Conservation (phyloP, 495 filamentous ascomycete species). For the Wilcoxina mikolae region DNA sequence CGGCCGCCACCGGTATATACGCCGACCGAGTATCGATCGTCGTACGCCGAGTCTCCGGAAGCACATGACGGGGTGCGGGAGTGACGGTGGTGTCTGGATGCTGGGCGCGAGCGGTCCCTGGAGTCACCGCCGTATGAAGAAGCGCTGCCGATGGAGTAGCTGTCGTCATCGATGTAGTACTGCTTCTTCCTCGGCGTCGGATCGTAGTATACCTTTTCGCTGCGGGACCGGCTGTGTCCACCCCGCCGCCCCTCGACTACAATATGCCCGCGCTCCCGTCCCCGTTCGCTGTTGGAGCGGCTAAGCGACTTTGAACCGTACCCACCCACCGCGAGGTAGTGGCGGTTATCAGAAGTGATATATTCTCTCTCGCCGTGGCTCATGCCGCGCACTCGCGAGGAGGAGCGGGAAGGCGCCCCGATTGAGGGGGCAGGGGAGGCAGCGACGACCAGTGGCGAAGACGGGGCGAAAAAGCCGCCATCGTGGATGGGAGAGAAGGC, state of each 20-base stretch:
- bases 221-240: background rate
- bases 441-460: slow-evolving; percentile 2
- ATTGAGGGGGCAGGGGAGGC: background rate
- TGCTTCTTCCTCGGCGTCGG: background rate
- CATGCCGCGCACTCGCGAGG: background rate
- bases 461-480: background rate
- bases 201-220: background rate
- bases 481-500: background rate
- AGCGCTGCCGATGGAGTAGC: background rate
- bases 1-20: background rate
- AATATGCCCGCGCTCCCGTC: slow-evolving; percentile 1
- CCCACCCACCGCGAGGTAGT: background rate
- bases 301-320: background rate
- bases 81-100: background rate
- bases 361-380: background rate
- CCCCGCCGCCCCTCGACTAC: background rate
- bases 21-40: slow-evolving; percentile 3
- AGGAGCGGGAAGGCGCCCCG: background rate
- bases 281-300: background rate
- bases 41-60: background rate
- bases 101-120: background rate
- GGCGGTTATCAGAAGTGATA: background rate
- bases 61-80: background rate
- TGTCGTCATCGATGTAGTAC: slow-evolving; percentile 4
- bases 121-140: slow-evolving; percentile 1